Evolutionary conservation across 2,329 filamentous ascomycete species (phyloP), one percentile per base, ranked within the genome.

Genomic region (Parascedosporium putredinis): DNA sequence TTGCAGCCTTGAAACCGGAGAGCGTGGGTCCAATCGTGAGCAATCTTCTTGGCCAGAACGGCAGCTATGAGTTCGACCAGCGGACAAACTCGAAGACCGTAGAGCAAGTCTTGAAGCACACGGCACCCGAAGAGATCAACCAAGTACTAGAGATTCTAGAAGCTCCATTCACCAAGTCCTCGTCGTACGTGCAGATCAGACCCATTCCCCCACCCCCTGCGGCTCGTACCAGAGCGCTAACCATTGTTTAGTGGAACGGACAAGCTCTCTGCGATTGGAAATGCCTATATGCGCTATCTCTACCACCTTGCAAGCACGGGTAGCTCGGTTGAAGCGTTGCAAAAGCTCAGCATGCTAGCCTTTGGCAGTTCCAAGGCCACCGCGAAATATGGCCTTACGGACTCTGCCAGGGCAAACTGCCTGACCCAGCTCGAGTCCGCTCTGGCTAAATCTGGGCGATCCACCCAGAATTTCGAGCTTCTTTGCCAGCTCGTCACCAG

Each of bases 51-150:
- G 78, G 79, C 34, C 78, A 80, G 47, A 71, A 83, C 52, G 86
- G 87, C 1, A 76, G 76, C 2, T 81, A 88, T 56, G 87, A 85
- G 60, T 91, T 97, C 59, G 93, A 97, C 60, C 83, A 86, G 55
- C 73, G 85, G 51, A 95, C 89, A 1, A 93, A 85, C 62, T 84
- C 84, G 2, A 95, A 91, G 66, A 90, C 87, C 0, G 69, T 95
- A 1, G 87, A 94, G 57, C 83, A 77, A 54, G 71, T 93, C 2
- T 66, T 93, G 4, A 73, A 79, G 47, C 74, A 75, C 38, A 75
- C 79, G 8, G 75, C 76, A 24, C 65, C 71, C 3, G 64, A 74
- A 16, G 78, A 83, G 31, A 70, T 82, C 20, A 72, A 78, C 50
- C 62, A 65, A 14, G 64, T 75, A n/a, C 62, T 82, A 31, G 64